Conservation (phyloP, 2,329 filamentous ascomycete genomes). For the Lojkania enalia region DNA sequence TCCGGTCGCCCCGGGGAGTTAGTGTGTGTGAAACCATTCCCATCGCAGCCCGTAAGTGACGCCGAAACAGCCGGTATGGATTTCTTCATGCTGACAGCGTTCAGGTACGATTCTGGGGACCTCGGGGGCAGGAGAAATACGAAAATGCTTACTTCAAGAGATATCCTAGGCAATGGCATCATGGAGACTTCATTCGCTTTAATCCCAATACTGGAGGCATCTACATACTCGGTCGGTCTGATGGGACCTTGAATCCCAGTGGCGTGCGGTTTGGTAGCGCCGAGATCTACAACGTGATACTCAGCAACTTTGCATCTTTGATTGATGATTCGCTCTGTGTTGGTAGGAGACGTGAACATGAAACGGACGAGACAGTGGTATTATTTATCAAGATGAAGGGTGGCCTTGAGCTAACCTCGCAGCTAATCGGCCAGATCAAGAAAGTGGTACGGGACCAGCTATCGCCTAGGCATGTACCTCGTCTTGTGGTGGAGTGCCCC, state of each 20-base stretch:
- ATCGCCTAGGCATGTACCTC: slow-evolving; percentile 87
- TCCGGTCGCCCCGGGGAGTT: slow-evolving; percentile 80
- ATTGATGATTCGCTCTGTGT: slow-evolving; percentile 88
- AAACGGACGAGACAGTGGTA: slow-evolving; percentile 83
- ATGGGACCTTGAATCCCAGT: slow-evolving; percentile 89
- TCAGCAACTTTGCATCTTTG: slow-evolving; percentile 76
- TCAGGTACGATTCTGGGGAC: slow-evolving; percentile 84
- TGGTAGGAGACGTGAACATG: slow-evolving; percentile 70
- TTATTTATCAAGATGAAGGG: slow-evolving; percentile 80
- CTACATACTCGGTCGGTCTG: slow-evolving; percentile 87
- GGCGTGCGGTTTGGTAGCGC: slow-evolving; percentile 91
- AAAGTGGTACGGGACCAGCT: slow-evolving; percentile 72
- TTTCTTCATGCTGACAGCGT: too few species aligned
- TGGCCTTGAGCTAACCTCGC: slow-evolving; percentile 59
- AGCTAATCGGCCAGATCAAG: slow-evolving; percentile 67
- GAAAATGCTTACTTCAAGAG: slow-evolving; percentile 83
- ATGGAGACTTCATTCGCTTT: slow-evolving; percentile 85
- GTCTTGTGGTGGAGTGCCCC: slow-evolving; percentile 76
- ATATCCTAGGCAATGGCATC: slow-evolving; percentile 82
- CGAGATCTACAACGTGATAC: slow-evolving; percentile 92
- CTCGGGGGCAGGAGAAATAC: slow-evolving; percentile 74
- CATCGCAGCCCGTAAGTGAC: slow-evolving; percentile 93
- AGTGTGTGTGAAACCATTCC: slow-evolving; percentile 83
- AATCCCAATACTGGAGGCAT: slow-evolving; percentile 75
- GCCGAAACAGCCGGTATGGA: too few species aligned